Percentiles rank a stretch among this genome's conserved stretches.
Conservation (phyloP, 139 green algal species). For the Pleodorina starrii region DNA sequence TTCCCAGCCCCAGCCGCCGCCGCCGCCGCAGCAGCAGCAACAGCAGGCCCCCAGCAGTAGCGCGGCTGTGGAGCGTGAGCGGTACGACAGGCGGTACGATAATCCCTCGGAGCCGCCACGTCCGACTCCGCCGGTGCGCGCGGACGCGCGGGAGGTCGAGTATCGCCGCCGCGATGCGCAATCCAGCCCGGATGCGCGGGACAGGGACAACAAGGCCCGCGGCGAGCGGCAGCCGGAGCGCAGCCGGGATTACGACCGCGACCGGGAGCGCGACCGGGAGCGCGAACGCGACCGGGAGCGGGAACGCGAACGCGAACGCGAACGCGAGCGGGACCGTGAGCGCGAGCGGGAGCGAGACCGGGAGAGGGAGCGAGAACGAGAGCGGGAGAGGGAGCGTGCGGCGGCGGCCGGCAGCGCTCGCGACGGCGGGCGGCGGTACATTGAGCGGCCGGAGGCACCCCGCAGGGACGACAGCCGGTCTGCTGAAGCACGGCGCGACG, state of each 20-base stretch:
- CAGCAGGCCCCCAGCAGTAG: background rate
- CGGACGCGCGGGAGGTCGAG: background rate
- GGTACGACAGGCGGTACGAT: background rate
- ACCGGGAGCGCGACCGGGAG: background rate
- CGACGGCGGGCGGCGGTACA: background rate
- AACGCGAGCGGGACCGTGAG: background rate
- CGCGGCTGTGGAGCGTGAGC: background rate
- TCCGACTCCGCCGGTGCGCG: background rate
- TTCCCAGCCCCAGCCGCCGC: too few species aligned
- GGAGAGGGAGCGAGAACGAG: slow-evolving; percentile 7
- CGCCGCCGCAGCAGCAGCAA: background rate
- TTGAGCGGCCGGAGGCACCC: background rate
- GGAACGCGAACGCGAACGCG: background rate
- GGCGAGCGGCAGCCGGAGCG: background rate
- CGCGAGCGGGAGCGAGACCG: background rate
- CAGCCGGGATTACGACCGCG: background rate
- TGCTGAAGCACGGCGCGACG: background rate
- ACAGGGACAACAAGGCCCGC: background rate
- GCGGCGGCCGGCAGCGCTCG: background rate
- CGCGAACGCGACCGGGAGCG: background rate
- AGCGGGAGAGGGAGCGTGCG: background rate
- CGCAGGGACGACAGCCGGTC: background rate
- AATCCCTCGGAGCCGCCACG: background rate
- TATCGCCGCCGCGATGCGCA: background rate
- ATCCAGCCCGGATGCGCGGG: background rate